These are phyloP conservation scores for Hsuehochloa calcarea DNA, from an alignment of 176 grass and related monocot genomes.

Conservation along the genomic window DNA sequence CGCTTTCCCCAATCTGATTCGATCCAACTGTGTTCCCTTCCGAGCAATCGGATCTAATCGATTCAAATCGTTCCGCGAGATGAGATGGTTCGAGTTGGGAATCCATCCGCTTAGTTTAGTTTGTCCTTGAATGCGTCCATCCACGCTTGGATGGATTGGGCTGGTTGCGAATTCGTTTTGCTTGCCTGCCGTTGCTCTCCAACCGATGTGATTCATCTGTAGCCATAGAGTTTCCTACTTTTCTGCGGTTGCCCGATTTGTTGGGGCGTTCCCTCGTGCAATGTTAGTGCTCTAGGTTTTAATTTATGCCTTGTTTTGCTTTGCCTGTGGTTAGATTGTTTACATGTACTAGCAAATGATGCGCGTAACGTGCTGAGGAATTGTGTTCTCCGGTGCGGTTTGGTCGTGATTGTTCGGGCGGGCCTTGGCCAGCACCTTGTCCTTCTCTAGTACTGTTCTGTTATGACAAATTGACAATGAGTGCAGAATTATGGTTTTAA, in stretches of 20 bases:
- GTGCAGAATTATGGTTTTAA: not conserved
- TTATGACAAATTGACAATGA: not conserved
- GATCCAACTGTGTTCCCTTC: not conserved
- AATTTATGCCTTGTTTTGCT: not conserved
- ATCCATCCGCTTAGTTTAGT: not conserved
- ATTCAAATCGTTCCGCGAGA: not conserved
- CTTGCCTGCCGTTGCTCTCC: not conserved
- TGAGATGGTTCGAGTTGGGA: not conserved
- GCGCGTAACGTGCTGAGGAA: not conserved
- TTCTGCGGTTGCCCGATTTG: not conserved
- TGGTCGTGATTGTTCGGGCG: not conserved
- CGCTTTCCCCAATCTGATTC: not conserved
- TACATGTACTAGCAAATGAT: not conserved
- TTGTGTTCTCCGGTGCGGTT: not conserved
- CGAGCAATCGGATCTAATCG: not conserved
- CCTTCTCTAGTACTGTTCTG: not conserved
- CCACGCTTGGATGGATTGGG: not conserved
- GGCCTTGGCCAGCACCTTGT: not conserved
- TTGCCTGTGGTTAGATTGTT: not conserved
- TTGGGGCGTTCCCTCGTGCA: not conserved
- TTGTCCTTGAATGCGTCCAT: too few relatives aligned
- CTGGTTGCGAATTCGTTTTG: not conserved
- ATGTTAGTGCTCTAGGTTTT: not conserved
- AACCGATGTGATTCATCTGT: not conserved
- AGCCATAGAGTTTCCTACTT: not conserved